Evolutionary conservation across 108 stramenopile genomes (phyloP).

Genomic region (Cyclotella baltica): DNA sequence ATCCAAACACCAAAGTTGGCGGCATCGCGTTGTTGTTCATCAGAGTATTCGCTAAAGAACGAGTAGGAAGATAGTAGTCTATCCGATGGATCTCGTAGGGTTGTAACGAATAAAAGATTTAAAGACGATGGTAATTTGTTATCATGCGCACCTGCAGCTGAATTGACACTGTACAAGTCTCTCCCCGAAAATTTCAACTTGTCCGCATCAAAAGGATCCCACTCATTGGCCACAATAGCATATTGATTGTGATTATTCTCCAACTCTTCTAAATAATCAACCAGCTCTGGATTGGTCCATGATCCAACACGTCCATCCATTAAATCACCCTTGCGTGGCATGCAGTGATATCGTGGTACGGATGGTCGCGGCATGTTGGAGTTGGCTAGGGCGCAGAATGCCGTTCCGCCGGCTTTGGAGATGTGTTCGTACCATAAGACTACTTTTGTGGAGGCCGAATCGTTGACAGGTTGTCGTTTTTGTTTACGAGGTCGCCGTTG

Average conservation of each 20-base stretch:
- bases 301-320: conserved; percentile 45
- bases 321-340: conserved; percentile 41
- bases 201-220: conserved; percentile 48
- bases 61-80: conserved; percentile 60
- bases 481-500: not conserved
- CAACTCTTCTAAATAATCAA: conserved; percentile 2
- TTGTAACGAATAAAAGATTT: conserved; percentile 46
- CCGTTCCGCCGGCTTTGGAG: conserved; percentile 56
- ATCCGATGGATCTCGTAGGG: conserved; percentile 60
- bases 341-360: conserved; percentile 56
- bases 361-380: conserved; percentile 27
- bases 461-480: not conserved
- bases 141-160: not conserved
- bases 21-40: conserved; percentile 14
- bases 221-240: conserved; percentile 52
- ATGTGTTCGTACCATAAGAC: conserved; percentile 64
- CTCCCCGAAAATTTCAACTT: conserved; percentile 24
- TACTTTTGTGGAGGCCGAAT: not conserved
- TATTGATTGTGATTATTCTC: conserved; percentile 2
- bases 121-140: not conserved
- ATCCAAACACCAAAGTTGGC: conserved; percentile 38
- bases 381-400: conserved; percentile 49
- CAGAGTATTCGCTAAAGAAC: conserved; percentile 30
- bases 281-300: conserved; percentile 44
- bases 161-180: not conserved